Conservation (phyloP, 2,329 filamentous ascomycete species). For the Exophiala alcalophila region DNA sequence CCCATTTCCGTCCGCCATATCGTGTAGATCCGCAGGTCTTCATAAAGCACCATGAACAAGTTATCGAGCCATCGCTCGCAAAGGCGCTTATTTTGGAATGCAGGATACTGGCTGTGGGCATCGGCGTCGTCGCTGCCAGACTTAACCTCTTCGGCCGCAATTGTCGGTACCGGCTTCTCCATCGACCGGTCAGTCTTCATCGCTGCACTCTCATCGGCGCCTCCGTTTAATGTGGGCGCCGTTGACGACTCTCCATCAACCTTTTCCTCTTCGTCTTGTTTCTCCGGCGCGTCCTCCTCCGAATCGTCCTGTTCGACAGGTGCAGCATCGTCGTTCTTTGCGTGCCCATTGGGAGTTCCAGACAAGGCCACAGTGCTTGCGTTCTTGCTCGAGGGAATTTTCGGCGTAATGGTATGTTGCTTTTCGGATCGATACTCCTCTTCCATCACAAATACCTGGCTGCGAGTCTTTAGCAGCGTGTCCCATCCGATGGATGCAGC, state of each 20-base stretch:
- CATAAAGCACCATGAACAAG: constrained; percentile 98
- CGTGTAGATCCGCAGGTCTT: constrained; percentile 95
- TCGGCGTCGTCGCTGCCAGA: constrained; percentile 67
- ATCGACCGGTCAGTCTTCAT: constrained; percentile 46
- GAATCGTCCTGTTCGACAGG: constrained; percentile 30
- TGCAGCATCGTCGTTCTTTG: constrained; percentile 37
- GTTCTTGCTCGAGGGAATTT: constrained; percentile 58
- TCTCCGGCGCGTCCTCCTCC: constrained; percentile 24
- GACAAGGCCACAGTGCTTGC: constrained; percentile 76
- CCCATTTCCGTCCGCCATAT: constrained; percentile 99
- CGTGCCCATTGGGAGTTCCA: constrained; percentile 57
- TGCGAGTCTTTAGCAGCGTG: constrained; percentile 87
- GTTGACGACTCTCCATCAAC: constrained; percentile 31
- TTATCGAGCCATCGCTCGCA: constrained; percentile 98
- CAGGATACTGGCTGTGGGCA: constrained; percentile 70
- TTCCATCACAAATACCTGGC: constrained; percentile 98
- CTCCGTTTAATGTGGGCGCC: constrained; percentile 37
- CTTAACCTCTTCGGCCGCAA: constrained; percentile 74
- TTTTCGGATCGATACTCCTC: constrained; percentile 89
- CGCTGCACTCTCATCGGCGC: constrained; percentile 29
- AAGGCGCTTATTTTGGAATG: constrained; percentile 93
- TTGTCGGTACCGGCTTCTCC: constrained; percentile 76
- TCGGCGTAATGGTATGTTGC: constrained; percentile 49
- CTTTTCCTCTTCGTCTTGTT: constrained; percentile 32
- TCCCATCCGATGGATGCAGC: constrained; percentile 98